Evolutionary conservation across 2,329 filamentous ascomycete species (phyloP).

Genomic region (Hypomyces perniciosus): DNA sequence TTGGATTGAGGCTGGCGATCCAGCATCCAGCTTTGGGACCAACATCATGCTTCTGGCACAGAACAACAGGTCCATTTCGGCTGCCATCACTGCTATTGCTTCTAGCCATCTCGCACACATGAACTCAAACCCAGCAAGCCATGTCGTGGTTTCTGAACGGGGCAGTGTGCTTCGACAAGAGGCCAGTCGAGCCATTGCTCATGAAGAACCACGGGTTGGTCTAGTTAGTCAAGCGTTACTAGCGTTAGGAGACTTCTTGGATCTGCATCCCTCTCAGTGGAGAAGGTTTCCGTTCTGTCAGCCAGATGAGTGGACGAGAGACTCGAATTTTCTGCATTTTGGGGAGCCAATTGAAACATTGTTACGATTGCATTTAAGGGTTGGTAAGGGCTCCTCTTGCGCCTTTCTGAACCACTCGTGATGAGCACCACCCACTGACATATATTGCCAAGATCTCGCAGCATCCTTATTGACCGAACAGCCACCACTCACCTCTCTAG

Average conservation of each 20-base stretch:
- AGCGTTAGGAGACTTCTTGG: slow-evolving; percentile 7
- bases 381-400: slow-evolving; percentile 12
- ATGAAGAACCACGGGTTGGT: slow-evolving; percentile 3
- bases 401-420: background rate
- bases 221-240: slow-evolving; percentile 7
- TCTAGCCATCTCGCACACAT: slow-evolving; percentile 6
- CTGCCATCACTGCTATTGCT: slow-evolving; percentile 11
- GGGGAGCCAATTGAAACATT: slow-evolving; percentile 15
- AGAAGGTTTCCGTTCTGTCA: slow-evolving; percentile 4
- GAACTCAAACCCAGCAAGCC: background rate
- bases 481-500: slow-evolving; percentile 7
- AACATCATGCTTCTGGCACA: slow-evolving; percentile 16
- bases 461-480: slow-evolving; percentile 10
- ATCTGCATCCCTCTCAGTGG: slow-evolving; percentile 8
- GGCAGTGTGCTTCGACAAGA: background rate
- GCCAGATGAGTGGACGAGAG: background rate
- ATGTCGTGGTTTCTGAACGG: background rate
- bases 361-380: slow-evolving; percentile 11
- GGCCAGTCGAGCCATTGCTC: background rate
- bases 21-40: slow-evolving; percentile 12
- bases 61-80: slow-evolving; percentile 1
- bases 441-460: slow-evolving; percentile 12
- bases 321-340: background rate
- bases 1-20: slow-evolving; percentile 18
- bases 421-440: background rate